Evolutionary conservation across 1,139 yeast genomes (phyloP).

Genomic region (Waltiozyma sp.): DNA sequence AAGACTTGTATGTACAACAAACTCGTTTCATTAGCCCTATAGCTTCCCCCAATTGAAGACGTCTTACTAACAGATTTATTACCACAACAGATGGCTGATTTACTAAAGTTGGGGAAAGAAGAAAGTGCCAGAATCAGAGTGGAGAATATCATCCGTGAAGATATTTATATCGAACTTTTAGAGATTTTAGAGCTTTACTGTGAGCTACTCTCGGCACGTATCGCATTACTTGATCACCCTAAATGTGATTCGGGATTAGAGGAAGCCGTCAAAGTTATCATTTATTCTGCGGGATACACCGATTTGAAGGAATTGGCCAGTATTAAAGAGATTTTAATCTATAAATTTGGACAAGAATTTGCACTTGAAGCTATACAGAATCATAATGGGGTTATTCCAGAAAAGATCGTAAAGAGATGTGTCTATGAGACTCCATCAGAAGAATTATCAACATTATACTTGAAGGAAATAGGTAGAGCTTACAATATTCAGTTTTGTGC

Average conservation of each 20-base stretch:
- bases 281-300: conserved; percentile 60
- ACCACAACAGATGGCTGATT: conserved; percentile 44
- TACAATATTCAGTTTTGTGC: conserved; percentile 69
- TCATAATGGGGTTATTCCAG: conserved; percentile 45
- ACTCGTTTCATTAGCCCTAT: too few species aligned
- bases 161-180: conserved; percentile 68
- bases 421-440: conserved; percentile 57
- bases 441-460: conserved; percentile 56
- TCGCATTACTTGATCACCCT: conserved; percentile 36
- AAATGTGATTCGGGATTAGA: conserved; percentile 54
- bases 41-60: not conserved
- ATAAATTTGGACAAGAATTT: conserved; percentile 56
- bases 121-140: conserved; percentile 79
- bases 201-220: conserved; percentile 70
- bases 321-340: conserved; percentile 50
- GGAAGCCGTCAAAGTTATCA: conserved; percentile 66
- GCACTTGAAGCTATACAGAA: conserved; percentile 55
- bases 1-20: too few species aligned
- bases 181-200: conserved; percentile 78
- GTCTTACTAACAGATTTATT: not conserved
- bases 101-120: conserved; percentile 61
- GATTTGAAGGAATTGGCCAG: conserved; percentile 63
- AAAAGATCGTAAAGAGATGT: conserved; percentile 53
- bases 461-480: conserved; percentile 73
- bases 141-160: conserved; percentile 79